Conservation (phyloP, 495 filamentous ascomycete genomes). For the Penicillium arizonense region DNA sequence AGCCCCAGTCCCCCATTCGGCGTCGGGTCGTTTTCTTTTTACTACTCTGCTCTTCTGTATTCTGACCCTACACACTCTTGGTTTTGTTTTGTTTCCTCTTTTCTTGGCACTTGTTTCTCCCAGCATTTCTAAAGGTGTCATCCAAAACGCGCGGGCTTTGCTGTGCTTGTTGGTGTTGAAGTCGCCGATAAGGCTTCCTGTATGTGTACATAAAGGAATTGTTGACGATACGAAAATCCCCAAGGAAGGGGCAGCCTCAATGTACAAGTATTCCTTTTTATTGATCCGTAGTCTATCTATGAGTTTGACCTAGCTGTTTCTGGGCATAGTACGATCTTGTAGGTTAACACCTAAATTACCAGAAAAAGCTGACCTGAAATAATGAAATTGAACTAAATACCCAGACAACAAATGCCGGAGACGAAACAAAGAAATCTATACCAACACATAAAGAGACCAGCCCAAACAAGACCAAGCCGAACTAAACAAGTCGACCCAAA, state of each 20-base stretch:
- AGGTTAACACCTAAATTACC: no score
- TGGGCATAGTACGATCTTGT: no score
- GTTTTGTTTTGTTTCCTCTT: not conserved
- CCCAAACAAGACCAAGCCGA: not conserved
- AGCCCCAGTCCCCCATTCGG: not conserved
- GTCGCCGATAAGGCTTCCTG: conserved; percentile 1
- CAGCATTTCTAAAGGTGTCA: conserved; percentile 16
- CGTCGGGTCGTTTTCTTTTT: not conserved
- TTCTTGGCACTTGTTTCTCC: conserved; percentile 1
- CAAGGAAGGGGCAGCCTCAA: not conserved
- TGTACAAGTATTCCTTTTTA: conserved; percentile 6
- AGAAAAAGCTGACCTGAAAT: no score
- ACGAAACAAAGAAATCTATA: no score
- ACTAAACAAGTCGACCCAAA: not conserved
- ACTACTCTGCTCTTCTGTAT: conserved; percentile 5
- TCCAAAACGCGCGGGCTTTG: not conserved
- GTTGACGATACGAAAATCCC: not conserved
- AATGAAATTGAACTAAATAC: no score
- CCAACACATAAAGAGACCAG: not conserved
- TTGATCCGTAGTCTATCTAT: not conserved
- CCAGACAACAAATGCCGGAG: no score
- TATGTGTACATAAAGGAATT: conserved; percentile 19
- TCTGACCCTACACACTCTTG: not conserved
- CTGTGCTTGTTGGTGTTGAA: conserved; percentile 1
- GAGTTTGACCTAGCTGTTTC: no score